Conservation (phyloP, 768 basidiomycete genomes). For the Suillus sp. region DNA sequence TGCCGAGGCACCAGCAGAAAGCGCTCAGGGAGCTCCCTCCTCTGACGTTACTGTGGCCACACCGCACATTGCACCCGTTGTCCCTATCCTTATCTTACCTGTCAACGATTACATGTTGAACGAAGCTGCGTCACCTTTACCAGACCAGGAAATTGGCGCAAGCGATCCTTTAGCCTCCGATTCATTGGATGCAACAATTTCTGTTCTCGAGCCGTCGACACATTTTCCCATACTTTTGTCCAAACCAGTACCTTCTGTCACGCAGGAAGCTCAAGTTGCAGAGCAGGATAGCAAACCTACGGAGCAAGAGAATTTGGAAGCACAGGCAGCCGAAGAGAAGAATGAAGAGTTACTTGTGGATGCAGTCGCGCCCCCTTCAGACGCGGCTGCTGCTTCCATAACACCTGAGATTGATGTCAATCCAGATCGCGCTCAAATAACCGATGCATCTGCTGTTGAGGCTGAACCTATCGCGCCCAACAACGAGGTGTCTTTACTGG, state of each 20-base stretch:
- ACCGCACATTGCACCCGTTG: constrained; percentile 30
- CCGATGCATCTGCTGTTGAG: neutral
- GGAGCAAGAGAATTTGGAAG: neutral
- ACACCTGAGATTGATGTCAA: neutral
- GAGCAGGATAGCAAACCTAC: neutral
- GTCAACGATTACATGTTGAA: constrained; percentile 43
- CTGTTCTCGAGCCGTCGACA: constrained; percentile 20
- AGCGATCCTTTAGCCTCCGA: neutral
- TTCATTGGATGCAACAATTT: constrained; percentile 6
- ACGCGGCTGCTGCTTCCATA: neutral
- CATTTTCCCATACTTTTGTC: constrained; percentile 21
- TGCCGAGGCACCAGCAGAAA: constrained; percentile 11
- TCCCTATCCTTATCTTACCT: constrained; percentile 43
- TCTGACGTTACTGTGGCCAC: constrained; percentile 13
- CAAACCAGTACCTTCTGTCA: constrained; percentile 1
- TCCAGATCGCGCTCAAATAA: neutral
- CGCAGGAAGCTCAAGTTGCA: constrained; percentile 4
- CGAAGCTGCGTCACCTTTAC: constrained; percentile 17
- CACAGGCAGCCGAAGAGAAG: constrained; percentile 4
- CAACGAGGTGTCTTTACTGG: neutral
- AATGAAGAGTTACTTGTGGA: constrained; percentile 1
- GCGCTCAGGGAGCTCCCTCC: constrained; percentile 4
- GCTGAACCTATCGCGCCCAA: neutral
- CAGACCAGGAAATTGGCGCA: neutral
- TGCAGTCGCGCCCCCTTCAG: neutral